Conservation (phyloP, 371 early-diverging fungal genomes). For the Parasitella parasitica region DNA sequence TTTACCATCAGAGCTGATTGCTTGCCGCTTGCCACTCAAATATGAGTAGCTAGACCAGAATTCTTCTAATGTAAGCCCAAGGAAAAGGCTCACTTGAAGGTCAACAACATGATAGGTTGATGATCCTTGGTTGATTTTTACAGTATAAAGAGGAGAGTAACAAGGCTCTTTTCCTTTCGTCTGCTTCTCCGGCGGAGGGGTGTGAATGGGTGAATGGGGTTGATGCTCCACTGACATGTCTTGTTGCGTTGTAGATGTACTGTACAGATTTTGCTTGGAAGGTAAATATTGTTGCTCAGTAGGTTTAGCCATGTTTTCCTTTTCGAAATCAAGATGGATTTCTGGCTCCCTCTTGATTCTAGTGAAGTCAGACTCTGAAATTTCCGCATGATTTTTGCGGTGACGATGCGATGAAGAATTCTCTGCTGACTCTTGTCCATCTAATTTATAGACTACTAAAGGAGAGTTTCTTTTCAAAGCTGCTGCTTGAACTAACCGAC, state of each 20-base stretch:
- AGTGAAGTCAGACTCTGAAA: background rate
- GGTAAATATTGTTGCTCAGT: background rate
- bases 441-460: background rate
- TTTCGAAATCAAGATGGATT: background rate
- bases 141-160: conserved; percentile 57
- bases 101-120: conserved; percentile 62
- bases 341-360: background rate
- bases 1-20: conserved; percentile 41
- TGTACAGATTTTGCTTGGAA: conserved; percentile 2
- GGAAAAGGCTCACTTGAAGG: conserved; percentile 61
- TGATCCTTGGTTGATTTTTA: conserved; percentile 38
- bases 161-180: conserved; percentile 30
- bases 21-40: conserved; percentile 33
- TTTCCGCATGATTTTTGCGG: background rate
- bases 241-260: background rate
- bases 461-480: conserved; percentile 18
- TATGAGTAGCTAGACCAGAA: conserved; percentile 58
- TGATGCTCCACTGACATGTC: background rate
- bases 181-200: conserved; percentile 42
- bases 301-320: background rate
- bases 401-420: background rate
- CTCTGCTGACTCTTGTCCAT: background rate
- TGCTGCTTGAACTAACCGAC: conserved; percentile 36
- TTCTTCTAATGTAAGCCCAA: conserved; percentile 43
- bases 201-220: conserved; percentile 42